Evolutionary conservation across 768 basidiomycete genomes (phyloP), one percentile per base, ranked within the genome.

Genomic region (Asterophora parasitica): DNA sequence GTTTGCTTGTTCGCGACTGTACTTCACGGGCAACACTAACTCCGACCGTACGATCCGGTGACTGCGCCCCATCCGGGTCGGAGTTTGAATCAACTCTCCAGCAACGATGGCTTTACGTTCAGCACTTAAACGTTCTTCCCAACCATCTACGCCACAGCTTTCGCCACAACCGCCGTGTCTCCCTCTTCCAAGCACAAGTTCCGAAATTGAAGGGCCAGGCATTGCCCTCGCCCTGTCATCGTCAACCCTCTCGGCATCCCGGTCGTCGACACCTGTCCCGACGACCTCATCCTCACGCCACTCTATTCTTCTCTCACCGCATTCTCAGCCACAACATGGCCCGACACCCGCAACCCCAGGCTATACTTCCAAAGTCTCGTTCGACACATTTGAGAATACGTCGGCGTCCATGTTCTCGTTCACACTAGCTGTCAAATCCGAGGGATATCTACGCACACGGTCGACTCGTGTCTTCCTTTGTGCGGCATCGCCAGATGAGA

Each of bases 401-500:
- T 79, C 74, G 19, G 85, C 85, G 6, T 77, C 78, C 61, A 88
- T 92, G 86, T 92, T 92, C 68, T 85, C 81, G n/a, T 91, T 82
- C 59, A 91, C 90, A 0, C 77, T 92, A 11, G 82, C 79, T 60
- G 90, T 88, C 15, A 91, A 94, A 65, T 83, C 81, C 7, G 88
- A 85, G 1, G 86, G 86, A 2, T 97, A 92, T 64, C 69, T 72
- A 35, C 77, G 90, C 26, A 83, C 75, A 3, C 75, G 85, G 23
- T 79, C 81, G 43, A 94, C 92, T 0, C 77, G 95, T 0, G 89
- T 89, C 1, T 98, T 92, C 65, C 75, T 96, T 0, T 94, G 92
- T 50, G 94, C 94, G 0, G 77, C 90, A 1, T 89, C 88, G 36
- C 73, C 84, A 0, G 93, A 96, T 57, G 93, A 95, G 67, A 89